Evolutionary conservation across 163 green algal species (phyloP).

Genomic region (Scenedesmus sp.): DNA sequence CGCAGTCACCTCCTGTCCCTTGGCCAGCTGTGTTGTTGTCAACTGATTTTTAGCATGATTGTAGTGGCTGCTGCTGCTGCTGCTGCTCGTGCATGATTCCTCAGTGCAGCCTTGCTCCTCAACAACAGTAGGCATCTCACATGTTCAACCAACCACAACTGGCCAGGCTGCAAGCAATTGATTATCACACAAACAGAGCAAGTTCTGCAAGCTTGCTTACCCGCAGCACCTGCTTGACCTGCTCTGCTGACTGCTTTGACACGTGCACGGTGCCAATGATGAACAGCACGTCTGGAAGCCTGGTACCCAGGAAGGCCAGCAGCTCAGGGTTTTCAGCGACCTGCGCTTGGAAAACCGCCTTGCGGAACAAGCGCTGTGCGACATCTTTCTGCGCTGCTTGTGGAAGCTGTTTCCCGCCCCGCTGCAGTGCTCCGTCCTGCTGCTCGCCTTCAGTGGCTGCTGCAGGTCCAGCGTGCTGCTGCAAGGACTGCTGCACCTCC

Average conservation of each 20-base stretch:
- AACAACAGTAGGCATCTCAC: too few species aligned
- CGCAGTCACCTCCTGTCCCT: too few species aligned
- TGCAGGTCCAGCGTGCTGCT: neutral
- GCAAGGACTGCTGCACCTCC: neutral
- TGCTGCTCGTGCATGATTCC: neutral
- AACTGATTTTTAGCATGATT: too few species aligned
- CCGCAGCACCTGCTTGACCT: constrained; percentile 28
- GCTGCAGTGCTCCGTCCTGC: neutral
- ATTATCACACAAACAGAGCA: neutral
- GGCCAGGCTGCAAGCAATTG: too few species aligned
- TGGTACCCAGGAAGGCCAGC: neutral
- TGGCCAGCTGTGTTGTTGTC: too few species aligned
- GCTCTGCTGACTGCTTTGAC: constrained; percentile 32
- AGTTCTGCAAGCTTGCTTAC: constrained; percentile 8
- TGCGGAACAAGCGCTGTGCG: neutral
- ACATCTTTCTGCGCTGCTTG: neutral
- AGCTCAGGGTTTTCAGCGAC: neutral
- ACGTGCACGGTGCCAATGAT: constrained; percentile 46
- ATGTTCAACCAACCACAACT: too few species aligned
- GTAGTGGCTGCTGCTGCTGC: too few species aligned
- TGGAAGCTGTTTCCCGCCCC: neutral
- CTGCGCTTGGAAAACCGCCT: neutral
- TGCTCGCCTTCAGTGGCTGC: neutral
- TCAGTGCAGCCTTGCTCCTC: too few species aligned
- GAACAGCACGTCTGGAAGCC: constrained; percentile 19